These are phyloP conservation scores for Pythium aphanidermatum DNA, from an alignment of 352 stramenopile species.

Conservation along the genomic window DNA sequence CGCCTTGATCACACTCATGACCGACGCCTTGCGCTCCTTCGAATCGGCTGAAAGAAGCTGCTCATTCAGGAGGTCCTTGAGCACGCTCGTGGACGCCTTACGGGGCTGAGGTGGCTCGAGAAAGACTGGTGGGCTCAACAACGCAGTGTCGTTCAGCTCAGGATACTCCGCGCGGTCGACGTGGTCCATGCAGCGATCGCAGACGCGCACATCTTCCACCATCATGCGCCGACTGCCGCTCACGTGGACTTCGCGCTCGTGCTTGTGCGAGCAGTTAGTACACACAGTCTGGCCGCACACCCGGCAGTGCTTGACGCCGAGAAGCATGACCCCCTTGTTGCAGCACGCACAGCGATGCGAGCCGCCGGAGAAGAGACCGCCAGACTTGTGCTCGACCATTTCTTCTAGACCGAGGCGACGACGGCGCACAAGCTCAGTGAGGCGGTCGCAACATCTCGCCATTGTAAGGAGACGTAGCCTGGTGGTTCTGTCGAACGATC, in stretches of 20 bases:
- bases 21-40: slow-evolving; percentile 28
- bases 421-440: slow-evolving; percentile 46
- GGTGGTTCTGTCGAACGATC: slow-evolving; percentile 8
- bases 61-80: slow-evolving; percentile 37
- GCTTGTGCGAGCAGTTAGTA: slow-evolving; percentile 32
- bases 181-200: slow-evolving; percentile 50
- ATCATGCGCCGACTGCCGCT: slow-evolving; percentile 11
- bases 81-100: slow-evolving; percentile 11
- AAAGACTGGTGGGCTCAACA: slow-evolving; percentile 24
- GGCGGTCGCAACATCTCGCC: slow-evolving; percentile 18
- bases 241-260: slow-evolving; percentile 19
- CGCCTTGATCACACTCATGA: slow-evolving; percentile 49
- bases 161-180: slow-evolving; percentile 46
- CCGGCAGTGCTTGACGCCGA: slow-evolving; percentile 39
- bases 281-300: slow-evolving; percentile 61
- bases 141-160: slow-evolving; percentile 23
- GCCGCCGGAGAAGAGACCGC: slow-evolving; percentile 20
- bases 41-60: slow-evolving; percentile 25
- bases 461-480: slow-evolving; percentile 17
- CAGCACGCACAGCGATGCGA: slow-evolving; percentile 57
- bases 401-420: slow-evolving; percentile 50
- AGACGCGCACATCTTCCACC: slow-evolving; percentile 39
- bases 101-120: slow-evolving; percentile 15
- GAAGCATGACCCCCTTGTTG: slow-evolving; percentile 38
- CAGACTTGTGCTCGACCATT: slow-evolving; percentile 27